Base-by-base conservation (phyloP, 176 grass and related monocot species). In the Hordeum vulgare region DNA sequence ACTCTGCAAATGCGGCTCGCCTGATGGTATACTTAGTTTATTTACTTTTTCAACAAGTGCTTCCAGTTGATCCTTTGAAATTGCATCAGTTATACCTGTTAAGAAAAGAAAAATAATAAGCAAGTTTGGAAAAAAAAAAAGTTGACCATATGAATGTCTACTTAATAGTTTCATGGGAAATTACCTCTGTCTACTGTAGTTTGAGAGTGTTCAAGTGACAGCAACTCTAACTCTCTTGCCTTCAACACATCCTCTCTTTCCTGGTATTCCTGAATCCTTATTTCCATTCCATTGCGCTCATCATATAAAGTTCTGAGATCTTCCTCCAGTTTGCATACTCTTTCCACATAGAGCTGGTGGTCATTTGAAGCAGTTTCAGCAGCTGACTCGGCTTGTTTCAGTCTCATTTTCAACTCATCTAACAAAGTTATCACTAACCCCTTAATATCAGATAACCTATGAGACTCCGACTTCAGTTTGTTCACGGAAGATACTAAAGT, bases 1-100 rank as follows among this genome's bases (percentile, higher is more conserved):
- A 11, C 61, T 60, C 18, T 68, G 86, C 53, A 44, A 73, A 80
- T 73, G 66, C 47, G 86, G 76, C 56, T 88, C 62, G 4, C 17
- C 81, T 72, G 75, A 84, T 34, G 63, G 58, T 39, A 90, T 80
- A 63, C 88, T 82, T 76, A 93, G 74, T 54, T 86, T 85, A 74
- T 86, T 95, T 80, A 93, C 84, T 90, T 95, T 98, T 74, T 98
- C 89, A 73, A 95, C 49, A 75, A 98, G 83, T 31, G 73, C 58
- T 76, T 79, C 87, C 80, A 94, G 69, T 88, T 98, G 86, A 71
- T 91, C 82, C 75, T 89, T 88, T 71, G 91, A 92, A 69, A 95
- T 29, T 59, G 58, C 54, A 9, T 83, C 82, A 34, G n/a, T 45
- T 75, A 85, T 75, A 80, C 89, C 91, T 98, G n/a, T 79, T 85